Evolutionary conservation across 805 yeast genomes (phyloP), one percentile per base, ranked within the genome.

Genomic region (Jamesozyma jinghongensis): DNA sequence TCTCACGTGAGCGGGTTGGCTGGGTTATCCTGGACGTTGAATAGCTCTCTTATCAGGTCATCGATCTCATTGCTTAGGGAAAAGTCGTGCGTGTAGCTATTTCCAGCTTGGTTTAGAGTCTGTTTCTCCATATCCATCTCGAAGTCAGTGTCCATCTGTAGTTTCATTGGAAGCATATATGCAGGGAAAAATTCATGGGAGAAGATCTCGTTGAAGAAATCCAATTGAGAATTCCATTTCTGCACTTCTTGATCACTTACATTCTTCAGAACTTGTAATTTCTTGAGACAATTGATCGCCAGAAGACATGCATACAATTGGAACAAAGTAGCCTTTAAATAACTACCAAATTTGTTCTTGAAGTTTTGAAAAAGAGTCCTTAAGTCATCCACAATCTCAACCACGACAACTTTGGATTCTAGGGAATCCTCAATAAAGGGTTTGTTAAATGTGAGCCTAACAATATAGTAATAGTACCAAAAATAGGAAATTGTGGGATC

Each of bases 381-480:
- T 25, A 62, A 44, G 32, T 61, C 65, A 18, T 51, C 56, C 3
- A 62, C 38, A 2, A 56, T 49, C 34, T 58, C 63, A 18, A 49
- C 38, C 0, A 61, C 57, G 8, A 61, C 59, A 5, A 35, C 39
- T 35, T 51, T 49, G 2, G 62, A 52, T 34, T 51, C 60, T 8
- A 44, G 51, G 29, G 56, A 51, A 26, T 62, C 65, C 29, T 74
- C 77, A 32, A 76, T 68, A 49, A 77, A 77, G 2, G 81, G 82
- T 32, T 79, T 63, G 50, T 77, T 77, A 39, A 77, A 66, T 42
- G 82, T 76, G n/a, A 78, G 60, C 14, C 73, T 56, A 2, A 75
- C 69, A 34, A 78, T 69, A 51, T 77, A 78, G 53, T 77, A 78
- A 49, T 74, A 75, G 49, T 73, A 75, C 51, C 75, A 63, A 35